Evolutionary conservation across 768 basidiomycete species (phyloP).

Genomic region (Podaxis sp.): DNA sequence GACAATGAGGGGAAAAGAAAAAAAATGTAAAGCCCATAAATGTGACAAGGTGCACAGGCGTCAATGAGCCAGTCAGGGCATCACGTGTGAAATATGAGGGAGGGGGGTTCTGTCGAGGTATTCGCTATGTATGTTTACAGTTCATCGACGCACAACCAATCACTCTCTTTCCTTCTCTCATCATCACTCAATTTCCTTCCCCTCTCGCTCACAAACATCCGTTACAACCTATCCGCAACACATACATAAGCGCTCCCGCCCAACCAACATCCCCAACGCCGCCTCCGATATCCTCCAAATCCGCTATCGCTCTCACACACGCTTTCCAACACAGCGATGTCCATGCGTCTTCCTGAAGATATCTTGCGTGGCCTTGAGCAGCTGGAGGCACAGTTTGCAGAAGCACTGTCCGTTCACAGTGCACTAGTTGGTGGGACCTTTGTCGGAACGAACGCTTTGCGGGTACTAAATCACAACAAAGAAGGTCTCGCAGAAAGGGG

Average conservation of each 20-base stretch:
- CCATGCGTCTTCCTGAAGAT: conserved; percentile 9
- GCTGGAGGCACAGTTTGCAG: conserved; percentile 14
- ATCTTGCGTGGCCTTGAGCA: conserved; percentile 12
- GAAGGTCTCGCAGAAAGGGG: conserved; percentile 12
- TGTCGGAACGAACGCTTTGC: not conserved
- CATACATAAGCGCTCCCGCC: not conserved
- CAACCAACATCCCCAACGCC: not conserved
- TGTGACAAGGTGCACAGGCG: not conserved
- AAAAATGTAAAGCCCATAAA: no score
- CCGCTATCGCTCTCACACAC: not conserved
- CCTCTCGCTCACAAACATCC: not conserved
- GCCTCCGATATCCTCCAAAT: not conserved
- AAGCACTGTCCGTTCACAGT: conserved; percentile 12
- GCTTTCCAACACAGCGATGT: not conserved
- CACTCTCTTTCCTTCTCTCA: conserved; percentile 6
- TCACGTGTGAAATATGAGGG: conserved; percentile 13
- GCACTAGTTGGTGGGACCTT: conserved; percentile 9
- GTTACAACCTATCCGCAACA: not conserved
- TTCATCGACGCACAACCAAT: conserved; percentile 6
- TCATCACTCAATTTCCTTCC: not conserved
- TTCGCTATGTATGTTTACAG: conserved; percentile 9
- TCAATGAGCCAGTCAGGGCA: not conserved
- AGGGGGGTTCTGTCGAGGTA: not conserved
- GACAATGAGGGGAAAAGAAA: not conserved
- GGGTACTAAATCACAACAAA: not conserved